A percentile compares a stretch with the other conserved stretches of the same genome.
Conservation (phyloP, 352 stramenopile species). For the Phytophthora capsici region DNA sequence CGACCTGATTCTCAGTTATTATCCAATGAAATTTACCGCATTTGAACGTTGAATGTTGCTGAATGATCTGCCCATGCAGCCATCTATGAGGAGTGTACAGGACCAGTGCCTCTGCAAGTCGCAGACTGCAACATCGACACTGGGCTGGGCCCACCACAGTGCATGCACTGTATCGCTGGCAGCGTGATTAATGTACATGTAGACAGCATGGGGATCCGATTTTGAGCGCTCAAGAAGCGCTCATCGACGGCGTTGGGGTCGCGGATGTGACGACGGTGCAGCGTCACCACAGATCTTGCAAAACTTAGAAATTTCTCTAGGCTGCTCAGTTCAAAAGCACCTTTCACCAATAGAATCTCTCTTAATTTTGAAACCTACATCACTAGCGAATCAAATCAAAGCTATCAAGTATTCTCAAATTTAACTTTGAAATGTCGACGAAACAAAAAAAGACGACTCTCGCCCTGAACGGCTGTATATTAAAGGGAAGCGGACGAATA, state of each 20-base stretch:
- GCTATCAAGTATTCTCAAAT: neutral
- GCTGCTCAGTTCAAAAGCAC: too few relatives aligned
- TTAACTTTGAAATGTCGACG: constrained; percentile 9
- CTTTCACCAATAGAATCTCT: too few relatives aligned
- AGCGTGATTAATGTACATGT: neutral
- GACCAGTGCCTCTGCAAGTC: too few relatives aligned
- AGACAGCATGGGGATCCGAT: neutral
- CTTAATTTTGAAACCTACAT: neutral
- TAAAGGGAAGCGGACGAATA: neutral
- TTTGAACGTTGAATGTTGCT: constrained; percentile 21
- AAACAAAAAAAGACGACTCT: constrained; percentile 22
- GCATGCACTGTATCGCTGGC: too few relatives aligned
- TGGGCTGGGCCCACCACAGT: neutral
- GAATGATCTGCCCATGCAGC: constrained; percentile 14
- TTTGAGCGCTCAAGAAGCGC: constrained; percentile 13
- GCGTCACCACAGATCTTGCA: constrained; percentile 21
- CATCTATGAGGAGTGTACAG: constrained; percentile 12
- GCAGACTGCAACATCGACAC: constrained; percentile 11
- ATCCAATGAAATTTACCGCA: constrained; percentile 6
- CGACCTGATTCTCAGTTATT: constrained; percentile 8
- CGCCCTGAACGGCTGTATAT: constrained; percentile 17
- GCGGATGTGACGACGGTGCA: neutral
- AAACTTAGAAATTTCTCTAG: constrained; percentile 13
- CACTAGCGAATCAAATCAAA: neutral
- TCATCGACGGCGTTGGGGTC: too few relatives aligned